These are phyloP conservation scores for Globisporangium echinulatum DNA, from an alignment of 352 stramenopile genomes.

Conservation along the genomic window DNA sequence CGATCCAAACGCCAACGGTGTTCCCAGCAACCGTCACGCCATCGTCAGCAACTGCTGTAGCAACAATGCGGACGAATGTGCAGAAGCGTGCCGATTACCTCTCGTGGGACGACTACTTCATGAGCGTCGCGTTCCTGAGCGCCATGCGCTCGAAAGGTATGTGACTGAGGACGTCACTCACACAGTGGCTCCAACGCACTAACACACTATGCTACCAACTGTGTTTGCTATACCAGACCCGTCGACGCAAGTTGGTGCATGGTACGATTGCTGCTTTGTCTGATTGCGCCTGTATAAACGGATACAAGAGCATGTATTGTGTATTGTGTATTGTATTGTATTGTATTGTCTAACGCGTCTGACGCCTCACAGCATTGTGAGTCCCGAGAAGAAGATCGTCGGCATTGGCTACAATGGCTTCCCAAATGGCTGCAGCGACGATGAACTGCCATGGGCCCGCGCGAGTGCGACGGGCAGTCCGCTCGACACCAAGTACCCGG, in stretches of 20 bases:
- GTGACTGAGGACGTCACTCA: neutral
- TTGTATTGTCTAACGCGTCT: too few relatives aligned
- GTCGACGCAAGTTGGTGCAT: conserved; percentile 96
- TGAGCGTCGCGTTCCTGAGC: conserved; percentile 98
- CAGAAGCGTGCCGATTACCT: conserved; percentile 89
- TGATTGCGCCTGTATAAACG: too few relatives aligned
- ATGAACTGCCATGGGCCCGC: conserved; percentile 92
- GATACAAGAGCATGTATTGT: too few relatives aligned
- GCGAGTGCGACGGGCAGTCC: conserved; percentile 47
- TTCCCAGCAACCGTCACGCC: neutral
- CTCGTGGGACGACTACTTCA: conserved; percentile 99
- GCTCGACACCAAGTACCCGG: conserved; percentile 95
- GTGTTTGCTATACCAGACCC: conserved; percentile 59
- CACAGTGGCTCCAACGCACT: neutral
- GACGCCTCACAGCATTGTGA: conserved; percentile 84
- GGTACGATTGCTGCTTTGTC: conserved; percentile 26
- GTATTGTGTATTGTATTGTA: too few relatives aligned
- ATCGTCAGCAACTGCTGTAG: neutral
- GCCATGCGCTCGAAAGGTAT: conserved; percentile 97
- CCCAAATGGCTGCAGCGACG: conserved; percentile 92
- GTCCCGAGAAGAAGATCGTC: conserved; percentile 94
- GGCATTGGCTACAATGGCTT: conserved; percentile 99
- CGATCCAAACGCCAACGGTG: neutral
- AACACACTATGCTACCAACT: neutral
- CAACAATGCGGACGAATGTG: neutral